These are phyloP conservation scores for Drechslerella coelobrocha DNA, from an alignment of 2,329 filamentous ascomycete species.

Conservation along the genomic window DNA sequence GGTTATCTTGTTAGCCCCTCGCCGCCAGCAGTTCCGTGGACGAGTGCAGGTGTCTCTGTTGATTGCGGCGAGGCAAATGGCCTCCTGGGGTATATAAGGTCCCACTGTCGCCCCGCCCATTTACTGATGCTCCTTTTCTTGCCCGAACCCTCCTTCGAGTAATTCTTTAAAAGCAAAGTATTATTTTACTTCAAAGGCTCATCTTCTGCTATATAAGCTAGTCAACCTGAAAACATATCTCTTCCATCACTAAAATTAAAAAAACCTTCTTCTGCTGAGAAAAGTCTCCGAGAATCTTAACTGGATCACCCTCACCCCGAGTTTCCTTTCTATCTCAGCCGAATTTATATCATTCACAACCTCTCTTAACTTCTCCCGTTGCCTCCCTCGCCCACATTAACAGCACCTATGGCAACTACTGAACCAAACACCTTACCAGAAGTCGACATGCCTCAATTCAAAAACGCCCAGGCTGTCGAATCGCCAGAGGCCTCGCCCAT, in stretches of 20 bases:
- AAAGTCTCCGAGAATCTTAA: too few species aligned
- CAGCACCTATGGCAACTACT: constrained; percentile 23
- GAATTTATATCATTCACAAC: too few species aligned
- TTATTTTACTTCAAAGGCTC: too few species aligned
- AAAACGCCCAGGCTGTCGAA: constrained; percentile 45
- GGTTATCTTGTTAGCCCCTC: too few species aligned
- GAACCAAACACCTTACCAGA: constrained; percentile 33
- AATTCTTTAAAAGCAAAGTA: too few species aligned
- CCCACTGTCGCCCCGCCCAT: background rate
- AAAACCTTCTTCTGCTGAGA: too few species aligned
- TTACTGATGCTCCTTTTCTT: background rate
- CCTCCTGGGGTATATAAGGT: background rate
- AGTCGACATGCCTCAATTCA: constrained; percentile 30
- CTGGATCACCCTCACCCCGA: too few species aligned
- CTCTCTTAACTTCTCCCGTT: too few species aligned
- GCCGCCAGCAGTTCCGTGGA: too few species aligned
- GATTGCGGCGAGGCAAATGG: background rate
- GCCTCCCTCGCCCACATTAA: background rate
- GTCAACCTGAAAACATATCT: too few species aligned
- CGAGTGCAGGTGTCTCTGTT: constrained; percentile 2
- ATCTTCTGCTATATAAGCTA: background rate
- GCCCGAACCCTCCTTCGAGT: background rate
- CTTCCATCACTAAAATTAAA: too few species aligned
- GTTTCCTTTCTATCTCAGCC: too few species aligned
- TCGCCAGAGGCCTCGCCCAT: constrained; percentile 16